Conservation (phyloP, 306 rosid genomes). For the Pachyrhizus erosus region DNA sequence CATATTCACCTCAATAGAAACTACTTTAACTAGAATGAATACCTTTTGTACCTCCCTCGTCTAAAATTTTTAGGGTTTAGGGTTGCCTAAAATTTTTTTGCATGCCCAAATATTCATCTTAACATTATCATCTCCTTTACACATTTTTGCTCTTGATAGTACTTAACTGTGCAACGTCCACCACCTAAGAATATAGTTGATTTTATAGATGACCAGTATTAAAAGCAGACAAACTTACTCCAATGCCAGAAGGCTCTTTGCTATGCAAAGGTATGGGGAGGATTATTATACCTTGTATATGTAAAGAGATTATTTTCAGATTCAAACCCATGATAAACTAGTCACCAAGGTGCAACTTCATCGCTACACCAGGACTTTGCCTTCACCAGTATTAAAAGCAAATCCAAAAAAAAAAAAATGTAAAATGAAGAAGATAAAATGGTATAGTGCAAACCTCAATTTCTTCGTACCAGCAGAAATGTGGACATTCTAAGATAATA, state of each 20-base stretch:
- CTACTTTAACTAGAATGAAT: not conserved
- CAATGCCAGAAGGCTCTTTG: too few relatives aligned
- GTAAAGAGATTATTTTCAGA: too few relatives aligned
- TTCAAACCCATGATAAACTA: too few relatives aligned
- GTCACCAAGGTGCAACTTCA: too few relatives aligned
- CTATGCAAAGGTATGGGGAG: too few relatives aligned
- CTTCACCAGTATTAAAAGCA: not conserved
- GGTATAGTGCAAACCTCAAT: not conserved
- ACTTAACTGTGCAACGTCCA: not conserved
- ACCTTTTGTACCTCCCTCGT: not conserved
- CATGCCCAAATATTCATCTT: not conserved
- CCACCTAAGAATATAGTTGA: not conserved
- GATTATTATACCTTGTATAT: too few relatives aligned
- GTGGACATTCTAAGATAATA: not conserved
- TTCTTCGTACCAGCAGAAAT: not conserved
- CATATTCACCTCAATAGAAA: not conserved
- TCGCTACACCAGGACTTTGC: too few relatives aligned
- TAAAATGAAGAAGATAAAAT: not conserved
- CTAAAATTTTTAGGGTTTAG: not conserved
- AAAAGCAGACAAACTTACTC: not conserved
- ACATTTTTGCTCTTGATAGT: not conserved
- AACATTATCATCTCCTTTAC: not conserved
- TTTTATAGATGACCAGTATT: not conserved
- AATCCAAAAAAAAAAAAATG: slow-evolving; percentile 18
- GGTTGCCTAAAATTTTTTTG: not conserved